These are phyloP conservation scores for Phytophthora citricola DNA, from an alignment of 352 stramenopile species.

Conservation along the genomic window DNA sequence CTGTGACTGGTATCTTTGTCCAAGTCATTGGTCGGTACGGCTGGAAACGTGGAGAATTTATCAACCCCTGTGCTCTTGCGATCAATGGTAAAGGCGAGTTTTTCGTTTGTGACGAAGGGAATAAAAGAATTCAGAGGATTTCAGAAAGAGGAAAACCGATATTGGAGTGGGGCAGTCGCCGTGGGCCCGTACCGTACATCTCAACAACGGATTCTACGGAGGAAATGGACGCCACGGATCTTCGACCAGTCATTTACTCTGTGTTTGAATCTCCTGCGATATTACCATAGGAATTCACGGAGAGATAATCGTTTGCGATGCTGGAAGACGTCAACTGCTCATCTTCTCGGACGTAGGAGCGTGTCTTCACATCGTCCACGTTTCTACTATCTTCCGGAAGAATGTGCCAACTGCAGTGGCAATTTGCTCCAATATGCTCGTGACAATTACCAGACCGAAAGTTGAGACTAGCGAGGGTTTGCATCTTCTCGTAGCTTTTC, in stretches of 20 bases:
- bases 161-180: conserved; percentile 50
- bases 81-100: conserved; percentile 53
- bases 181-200: conserved; percentile 11
- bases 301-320: conserved; percentile 58
- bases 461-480: background rate
- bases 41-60: conserved; percentile 37
- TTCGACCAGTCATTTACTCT: conserved; percentile 24
- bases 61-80: conserved; percentile 44
- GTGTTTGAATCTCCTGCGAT: conserved; percentile 41
- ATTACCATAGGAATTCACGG: conserved; percentile 30
- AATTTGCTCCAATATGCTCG: conserved; percentile 27
- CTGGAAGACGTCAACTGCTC: conserved; percentile 36
- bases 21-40: conserved; percentile 47
- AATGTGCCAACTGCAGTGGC: conserved; percentile 27
- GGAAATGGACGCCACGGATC: conserved; percentile 1
- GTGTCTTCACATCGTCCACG: conserved; percentile 42
- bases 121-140: conserved; percentile 69
- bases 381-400: conserved; percentile 9
- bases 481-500: conserved; percentile 30
- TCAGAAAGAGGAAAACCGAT: conserved; percentile 49
- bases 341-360: conserved; percentile 51
- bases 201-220: background rate
- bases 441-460: conserved; percentile 4
- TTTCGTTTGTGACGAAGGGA: conserved; percentile 67
- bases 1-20: conserved; percentile 48